These are phyloP conservation scores for Prasinococcaceae sp. DNA, from an alignment of 139 green algal genomes.

Conservation along the genomic window DNA sequence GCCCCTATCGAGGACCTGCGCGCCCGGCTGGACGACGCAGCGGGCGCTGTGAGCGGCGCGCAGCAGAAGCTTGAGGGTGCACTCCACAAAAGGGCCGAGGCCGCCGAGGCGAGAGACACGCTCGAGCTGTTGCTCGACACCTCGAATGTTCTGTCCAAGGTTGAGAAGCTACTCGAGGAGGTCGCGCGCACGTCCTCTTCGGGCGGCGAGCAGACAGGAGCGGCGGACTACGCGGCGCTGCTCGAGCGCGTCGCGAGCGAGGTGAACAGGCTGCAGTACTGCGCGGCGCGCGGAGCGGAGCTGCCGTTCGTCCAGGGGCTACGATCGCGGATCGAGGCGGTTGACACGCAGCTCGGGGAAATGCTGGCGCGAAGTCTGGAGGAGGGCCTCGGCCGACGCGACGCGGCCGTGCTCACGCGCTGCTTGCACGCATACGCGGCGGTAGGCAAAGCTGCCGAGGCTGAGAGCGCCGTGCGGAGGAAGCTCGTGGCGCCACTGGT, in stretches of 20 bases:
- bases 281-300: constrained; percentile 36
- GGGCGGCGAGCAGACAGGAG: constrained; percentile 32
- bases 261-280: constrained; percentile 69
- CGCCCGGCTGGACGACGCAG: constrained; percentile 29
- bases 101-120: constrained; percentile 41
- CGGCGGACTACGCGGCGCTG: constrained; percentile 37
- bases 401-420: constrained; percentile 32
- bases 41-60: constrained; percentile 40
- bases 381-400: constrained; percentile 13
- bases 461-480: constrained; percentile 44
- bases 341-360: constrained; percentile 26
- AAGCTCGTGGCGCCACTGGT: constrained; percentile 52
- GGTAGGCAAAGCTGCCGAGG: constrained; percentile 35
- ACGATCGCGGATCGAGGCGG: constrained; percentile 39
- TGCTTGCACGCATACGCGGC: constrained; percentile 65
- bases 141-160: constrained; percentile 65
- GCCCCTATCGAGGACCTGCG: constrained; percentile 46
- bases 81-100: too few relatives aligned
- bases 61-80: constrained; percentile 45
- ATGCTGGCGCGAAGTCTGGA: constrained; percentile 30
- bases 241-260: constrained; percentile 77
- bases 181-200: background rate
- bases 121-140: constrained; percentile 79
- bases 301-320: constrained; percentile 59
- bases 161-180: constrained; percentile 9